Evolutionary conservation across 345 rosid genomes (phyloP), one percentile per base, ranked within the genome.

Genomic region (Gossypium bickii): DNA sequence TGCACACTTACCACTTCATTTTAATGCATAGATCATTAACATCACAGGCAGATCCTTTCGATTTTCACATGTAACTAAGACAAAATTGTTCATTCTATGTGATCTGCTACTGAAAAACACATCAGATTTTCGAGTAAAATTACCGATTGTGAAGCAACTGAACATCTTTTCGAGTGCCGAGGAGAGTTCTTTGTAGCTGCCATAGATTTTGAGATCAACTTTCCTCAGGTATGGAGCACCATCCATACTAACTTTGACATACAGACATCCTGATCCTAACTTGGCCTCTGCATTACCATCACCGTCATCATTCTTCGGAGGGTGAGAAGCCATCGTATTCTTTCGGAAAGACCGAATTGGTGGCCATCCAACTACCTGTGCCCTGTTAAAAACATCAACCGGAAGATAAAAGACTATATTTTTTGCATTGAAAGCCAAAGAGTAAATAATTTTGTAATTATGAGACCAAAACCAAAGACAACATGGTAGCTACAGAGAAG

Each of bases 311-410:
- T 71, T 82, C 80, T 83, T 90, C 34, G 81, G 77, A 76, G 89
- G 72, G 17, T 84, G 83, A 72, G 92, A 79, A 78, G 87, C 88
- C 97, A 89, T 83, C 67, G 89, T 75, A 78, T 89, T 88, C 87
- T 88, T 91, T 78, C 97, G 78, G 77, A 83, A 88, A 58, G 92
- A 86, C 55, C 97, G 83, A 67, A 91, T 83, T 13, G 97, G 97
- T 74, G 94, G 97, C 97, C 97, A 92, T 67, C 97, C 97, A 52
- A 89, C 94, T 56, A 88, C 92, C 64, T 87, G 91, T 76, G 89
- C 84, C 73, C 94, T 90, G 85, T 68, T 77, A 55, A 29, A 34
- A 75, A 71, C 13, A 41, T 47, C 24, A 56, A 57, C 4, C 48
- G 38, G 7, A 38, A 72, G 25, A 9, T 49, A 56, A 67, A 61